Base-by-base conservation (phyloP, 2,329 filamentous ascomycete species). In the Colletotrichum eleusines region DNA sequence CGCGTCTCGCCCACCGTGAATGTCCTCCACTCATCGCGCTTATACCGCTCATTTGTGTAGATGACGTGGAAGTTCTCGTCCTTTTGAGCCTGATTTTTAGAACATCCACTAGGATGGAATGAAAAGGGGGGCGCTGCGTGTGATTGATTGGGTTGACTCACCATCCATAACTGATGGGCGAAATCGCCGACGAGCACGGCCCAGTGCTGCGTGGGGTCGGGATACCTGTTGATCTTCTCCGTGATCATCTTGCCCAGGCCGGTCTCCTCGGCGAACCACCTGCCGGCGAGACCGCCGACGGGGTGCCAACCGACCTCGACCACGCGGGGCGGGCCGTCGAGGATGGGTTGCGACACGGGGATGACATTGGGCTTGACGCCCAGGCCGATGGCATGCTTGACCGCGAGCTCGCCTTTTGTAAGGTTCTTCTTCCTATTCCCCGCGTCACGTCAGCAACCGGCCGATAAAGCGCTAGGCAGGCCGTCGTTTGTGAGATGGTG, bases 131-230 rank as follows among this genome's bases (percentile, higher is more conserved):
- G 44, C 33, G n/a, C n/a, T n/a, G n/a, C n/a, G n/a, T n/a, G 33
- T 38, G 59, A 28, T n/a, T n/a, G 59, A 38, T 26, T 7, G 16
- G 33, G 12, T 28, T 5, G 60, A 76, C 80, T 73, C 73, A 85
- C 85, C 87, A 89, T 89, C 87, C 87, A 89, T n/a, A 89, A 77
- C 75, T 89, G 82, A 75, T 89, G 87, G 1, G 82, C 83, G 74
- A 81, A 89, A 16, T 84, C 86, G 2, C 86, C 87, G 0, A 89
- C 86, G 0, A 89, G 79, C 1, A 89, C 85, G 2, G 86, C 87
- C 87, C 87, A 89, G 74, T 89, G 87, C 77, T 89, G 87, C 5
- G 86, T 88, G 4, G 87, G 87, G 74, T 89, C 87, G 0, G 87
- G 87, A 72, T 86, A 88, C 67, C 80, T 82, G 74, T 86, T 83